Evolutionary conservation across 305 asterid species (phyloP), one percentile per base, ranked within the genome.

Genomic region (Solanum hybrid): DNA sequence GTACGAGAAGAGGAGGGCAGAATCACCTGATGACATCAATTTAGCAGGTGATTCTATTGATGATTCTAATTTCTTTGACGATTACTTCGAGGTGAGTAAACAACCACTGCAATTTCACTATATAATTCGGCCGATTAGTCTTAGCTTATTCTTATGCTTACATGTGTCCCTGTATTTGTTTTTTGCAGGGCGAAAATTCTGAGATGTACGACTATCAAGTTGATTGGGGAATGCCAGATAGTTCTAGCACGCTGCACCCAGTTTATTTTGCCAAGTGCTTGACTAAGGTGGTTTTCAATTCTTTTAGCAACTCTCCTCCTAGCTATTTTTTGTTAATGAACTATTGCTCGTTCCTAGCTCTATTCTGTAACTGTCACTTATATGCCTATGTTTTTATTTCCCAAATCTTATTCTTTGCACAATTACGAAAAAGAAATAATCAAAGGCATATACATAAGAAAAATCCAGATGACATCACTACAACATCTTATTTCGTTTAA

Each of bases 191-290:
- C 26, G 95, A 94, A 87, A 93, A 92, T 92, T 89, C 92, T 88
- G 94, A 92, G 90, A 90, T 87, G 89, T 88, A 89, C 29, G 93
- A 90, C 85, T 75, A 86, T 72, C 91, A 73, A 89, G 91, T 88
- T 81, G 95, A 94, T 87, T 94, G 96, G 98, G 96, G 94, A 82
- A 93, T 92, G 95, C 95, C 97, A 64, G 92, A 90, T 79, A 89
- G 91, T 90, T 91, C 94, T 26, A 88, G 84, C 90, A 86, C 88
- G 95, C 92, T 93, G 85, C 98, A 96, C 92, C 98, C 98, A 79
- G 89, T 93, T 91, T 93, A 96, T 94, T 96, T 96, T 89, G 93
- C 98, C 46, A 96, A 94, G 93, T 94, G 98, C 94, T 91, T 96
- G 94, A 92, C 92, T 86, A 94, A 94, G 96, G 98, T 96, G 91